A percentile compares a stretch with the other conserved stretches of the same genome.
These are phyloP conservation scores for Podospora pseudocomata DNA, from an alignment of 495 filamentous ascomycete genomes.

Conservation along the genomic window DNA sequence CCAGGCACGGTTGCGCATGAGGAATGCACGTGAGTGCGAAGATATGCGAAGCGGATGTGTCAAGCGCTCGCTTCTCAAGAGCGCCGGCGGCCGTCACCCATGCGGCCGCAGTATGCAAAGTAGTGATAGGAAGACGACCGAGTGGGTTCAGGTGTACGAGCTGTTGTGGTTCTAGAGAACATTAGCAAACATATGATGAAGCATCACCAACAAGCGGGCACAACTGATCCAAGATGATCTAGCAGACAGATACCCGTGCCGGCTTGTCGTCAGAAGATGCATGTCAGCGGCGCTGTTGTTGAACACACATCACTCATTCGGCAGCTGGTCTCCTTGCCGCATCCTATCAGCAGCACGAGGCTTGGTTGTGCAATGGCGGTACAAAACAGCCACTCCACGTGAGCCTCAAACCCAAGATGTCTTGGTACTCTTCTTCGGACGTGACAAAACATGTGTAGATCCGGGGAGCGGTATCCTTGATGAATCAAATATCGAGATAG, in stretches of 20 bases:
- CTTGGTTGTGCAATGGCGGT: background rate
- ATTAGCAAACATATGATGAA: conserved; percentile 1
- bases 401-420: background rate
- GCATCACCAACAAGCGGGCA: background rate
- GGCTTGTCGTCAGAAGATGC: background rate
- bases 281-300: conserved; percentile 9
- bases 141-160: background rate
- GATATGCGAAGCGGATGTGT: background rate
- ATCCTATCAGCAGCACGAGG: background rate
- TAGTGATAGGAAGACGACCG: background rate
- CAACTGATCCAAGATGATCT: background rate
- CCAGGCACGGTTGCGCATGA: background rate
- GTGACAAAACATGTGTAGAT: background rate
- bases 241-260: background rate
- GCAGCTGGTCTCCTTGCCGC: background rate
- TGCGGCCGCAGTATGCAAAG: conserved; percentile 5
- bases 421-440: background rate
- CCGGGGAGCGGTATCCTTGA: background rate
- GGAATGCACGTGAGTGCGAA: background rate
- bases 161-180: background rate
- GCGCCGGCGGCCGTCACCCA: background rate
- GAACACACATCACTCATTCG: background rate
- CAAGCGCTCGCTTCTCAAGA: background rate
- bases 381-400: conserved; percentile 2
- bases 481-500: background rate